A percentile compares a stretch with the other conserved stretches of the same genome.
Evolutionary conservation across 2,329 filamentous ascomycete genomes (phyloP).

Genomic region (Diaporthe nobilis): DNA sequence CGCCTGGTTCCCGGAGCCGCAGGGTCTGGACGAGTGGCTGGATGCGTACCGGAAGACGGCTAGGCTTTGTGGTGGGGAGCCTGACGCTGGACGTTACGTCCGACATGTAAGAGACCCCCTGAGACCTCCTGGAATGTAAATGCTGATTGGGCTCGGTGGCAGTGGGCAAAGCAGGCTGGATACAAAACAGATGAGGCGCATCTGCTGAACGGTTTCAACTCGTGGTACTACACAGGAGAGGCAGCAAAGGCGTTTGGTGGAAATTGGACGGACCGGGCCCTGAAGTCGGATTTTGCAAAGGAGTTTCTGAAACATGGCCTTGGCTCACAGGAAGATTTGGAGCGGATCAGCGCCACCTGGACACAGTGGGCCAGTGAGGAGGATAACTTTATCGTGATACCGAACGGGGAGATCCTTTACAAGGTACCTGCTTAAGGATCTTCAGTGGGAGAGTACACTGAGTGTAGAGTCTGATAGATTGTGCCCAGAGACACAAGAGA

Average conservation of each 20-base stretch:
- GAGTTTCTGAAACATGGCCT: slow-evolving; percentile 16
- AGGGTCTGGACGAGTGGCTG: slow-evolving; percentile 34
- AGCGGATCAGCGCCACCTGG: slow-evolving; percentile 32
- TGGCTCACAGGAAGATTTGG: slow-evolving; percentile 34
- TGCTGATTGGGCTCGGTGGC: neutral
- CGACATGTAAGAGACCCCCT: slow-evolving; percentile 4
- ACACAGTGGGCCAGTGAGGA: slow-evolving; percentile 32
- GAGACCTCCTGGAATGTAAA: rapidly evolving
- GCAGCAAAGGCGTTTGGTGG: slow-evolving; percentile 35
- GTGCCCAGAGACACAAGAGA: too few species aligned
- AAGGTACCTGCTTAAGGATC: slow-evolving; percentile 11
- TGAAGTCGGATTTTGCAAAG: slow-evolving; percentile 38
- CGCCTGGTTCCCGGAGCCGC: slow-evolving; percentile 32
- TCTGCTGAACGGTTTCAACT: slow-evolving; percentile 22
- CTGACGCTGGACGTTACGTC: slow-evolving; percentile 37
- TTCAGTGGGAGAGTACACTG: neutral
- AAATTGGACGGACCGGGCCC: slow-evolving; percentile 34
- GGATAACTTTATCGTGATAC: slow-evolving; percentile 35
- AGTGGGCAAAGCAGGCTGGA: slow-evolving; percentile 39
- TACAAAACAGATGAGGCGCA: slow-evolving; percentile 2
- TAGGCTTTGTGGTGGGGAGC: slow-evolving; percentile 33
- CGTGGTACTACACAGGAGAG: slow-evolving; percentile 37
- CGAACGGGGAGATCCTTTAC: slow-evolving; percentile 39
- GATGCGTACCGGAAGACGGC: slow-evolving; percentile 28
- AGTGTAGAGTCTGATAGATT: too few species aligned